Percentiles rank a stretch among this genome's conserved stretches.
Evolutionary conservation across 495 filamentous ascomycete genomes (phyloP).

Genomic region (Entonaema liquescens): DNA sequence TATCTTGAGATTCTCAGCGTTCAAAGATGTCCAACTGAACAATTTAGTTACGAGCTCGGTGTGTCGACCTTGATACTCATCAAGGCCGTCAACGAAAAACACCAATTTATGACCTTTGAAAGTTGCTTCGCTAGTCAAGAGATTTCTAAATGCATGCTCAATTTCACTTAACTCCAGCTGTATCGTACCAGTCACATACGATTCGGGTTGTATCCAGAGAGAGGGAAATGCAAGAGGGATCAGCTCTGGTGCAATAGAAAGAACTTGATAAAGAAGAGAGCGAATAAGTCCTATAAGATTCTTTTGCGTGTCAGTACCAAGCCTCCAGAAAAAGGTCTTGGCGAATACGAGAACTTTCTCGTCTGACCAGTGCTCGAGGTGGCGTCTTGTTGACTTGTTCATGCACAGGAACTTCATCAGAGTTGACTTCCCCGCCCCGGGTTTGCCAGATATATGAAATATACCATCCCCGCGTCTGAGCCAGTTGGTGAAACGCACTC

Average conservation of each 20-base stretch:
- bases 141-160: neutral
- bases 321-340: slow-evolving; percentile 58
- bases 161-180: neutral
- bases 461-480: neutral
- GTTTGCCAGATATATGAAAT: neutral
- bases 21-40: slow-evolving; percentile 23
- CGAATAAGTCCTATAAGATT: slow-evolving; percentile 53
- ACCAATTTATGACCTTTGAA: slow-evolving; percentile 48
- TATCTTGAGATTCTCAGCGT: slow-evolving; percentile 45
- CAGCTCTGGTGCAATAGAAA: slow-evolving; percentile 38
- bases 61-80: slow-evolving; percentile 47
- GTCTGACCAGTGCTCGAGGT: neutral
- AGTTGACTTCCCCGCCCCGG: neutral
- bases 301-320: slow-evolving; percentile 49
- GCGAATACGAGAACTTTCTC: neutral
- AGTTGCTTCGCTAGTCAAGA: neutral
- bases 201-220: neutral
- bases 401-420: neutral
- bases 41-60: slow-evolving; percentile 13
- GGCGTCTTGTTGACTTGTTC: neutral
- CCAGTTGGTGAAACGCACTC: neutral
- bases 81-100: slow-evolving; percentile 47
- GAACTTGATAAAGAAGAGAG: slow-evolving; percentile 51
- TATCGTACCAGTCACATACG: neutral
- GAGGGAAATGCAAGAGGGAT: neutral